phyloP scores from a whole-genome alignment of 352 stramenopile genomes.

The Thraustotheca clavata region DNA sequence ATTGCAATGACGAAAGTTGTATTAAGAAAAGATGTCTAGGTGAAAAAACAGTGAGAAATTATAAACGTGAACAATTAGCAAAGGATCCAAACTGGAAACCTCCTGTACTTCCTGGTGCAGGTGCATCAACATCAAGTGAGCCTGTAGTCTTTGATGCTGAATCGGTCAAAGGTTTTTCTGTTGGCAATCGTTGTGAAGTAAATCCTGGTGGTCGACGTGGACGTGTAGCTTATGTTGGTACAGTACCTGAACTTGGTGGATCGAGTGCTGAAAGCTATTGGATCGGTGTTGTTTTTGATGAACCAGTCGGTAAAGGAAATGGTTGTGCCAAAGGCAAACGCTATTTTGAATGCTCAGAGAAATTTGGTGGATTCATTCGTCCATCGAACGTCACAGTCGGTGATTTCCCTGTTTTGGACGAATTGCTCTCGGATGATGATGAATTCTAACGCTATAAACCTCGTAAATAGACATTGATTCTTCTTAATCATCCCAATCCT shows the following conservation, averaged over 20 bases:
- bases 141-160: constrained; percentile 44
- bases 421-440: constrained; percentile 66
- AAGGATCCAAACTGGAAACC: constrained; percentile 95
- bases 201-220: constrained; percentile 91
- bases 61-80: constrained; percentile 92
- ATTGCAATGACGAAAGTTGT: neutral
- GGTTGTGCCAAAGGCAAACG: constrained; percentile 85
- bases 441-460: constrained; percentile 50
- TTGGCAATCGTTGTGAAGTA: constrained; percentile 96
- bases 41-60: constrained; percentile 96
- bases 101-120: constrained; percentile 39
- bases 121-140: constrained; percentile 12
- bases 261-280: constrained; percentile 66
- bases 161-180: constrained; percentile 70
- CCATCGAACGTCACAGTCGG: constrained; percentile 90
- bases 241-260: constrained; percentile 81
- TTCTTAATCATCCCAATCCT: too few relatives aligned
- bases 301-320: constrained; percentile 91
- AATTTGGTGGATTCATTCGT: constrained; percentile 93
- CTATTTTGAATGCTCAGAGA: constrained; percentile 90
- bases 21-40: constrained; percentile 27
- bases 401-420: constrained; percentile 87
- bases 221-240: constrained; percentile 86
- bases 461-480: too few relatives aligned
- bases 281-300: constrained; percentile 96